phyloP scores from a whole-genome alignment of 345 rosid genomes.

The Lepidium africanum region DNA sequence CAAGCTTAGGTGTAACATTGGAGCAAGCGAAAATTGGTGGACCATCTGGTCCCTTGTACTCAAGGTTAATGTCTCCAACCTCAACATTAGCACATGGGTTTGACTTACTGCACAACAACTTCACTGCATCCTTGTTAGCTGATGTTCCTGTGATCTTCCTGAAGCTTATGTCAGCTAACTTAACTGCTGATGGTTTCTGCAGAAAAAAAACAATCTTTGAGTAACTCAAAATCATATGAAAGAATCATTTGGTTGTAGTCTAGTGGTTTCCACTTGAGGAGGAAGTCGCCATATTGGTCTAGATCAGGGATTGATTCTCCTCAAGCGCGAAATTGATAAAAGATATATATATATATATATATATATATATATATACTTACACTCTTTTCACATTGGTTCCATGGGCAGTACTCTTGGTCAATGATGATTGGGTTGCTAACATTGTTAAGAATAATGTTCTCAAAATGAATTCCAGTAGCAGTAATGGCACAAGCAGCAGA shows the following conservation, averaged over 20 bases:
- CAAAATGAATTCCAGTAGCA: slow-evolving; percentile 26
- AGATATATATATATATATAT: too few relatives aligned
- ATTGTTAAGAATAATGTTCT: slow-evolving; percentile 21
- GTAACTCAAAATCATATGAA: neutral
- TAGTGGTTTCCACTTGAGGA: too few relatives aligned
- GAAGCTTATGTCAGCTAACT: slow-evolving; percentile 40
- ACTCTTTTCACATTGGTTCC: slow-evolving; percentile 15
- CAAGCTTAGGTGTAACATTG: slow-evolving; percentile 31
- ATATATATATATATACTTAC: neutral
- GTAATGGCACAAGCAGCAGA: slow-evolving; percentile 3
- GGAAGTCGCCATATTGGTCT: too few relatives aligned
- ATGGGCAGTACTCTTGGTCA: slow-evolving; percentile 41
- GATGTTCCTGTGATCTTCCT: slow-evolving; percentile 45
- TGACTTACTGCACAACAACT: slow-evolving; percentile 41
- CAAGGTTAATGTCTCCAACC: slow-evolving; percentile 30
- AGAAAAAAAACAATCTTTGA: neutral
- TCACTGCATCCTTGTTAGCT: slow-evolving; percentile 31
- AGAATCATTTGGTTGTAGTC: too few relatives aligned
- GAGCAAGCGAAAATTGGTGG: slow-evolving; percentile 27
- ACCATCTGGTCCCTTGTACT: slow-evolving; percentile 30
- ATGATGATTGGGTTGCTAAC: slow-evolving; percentile 35
- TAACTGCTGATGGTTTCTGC: slow-evolving; percentile 39
- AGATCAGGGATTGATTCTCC: too few relatives aligned
- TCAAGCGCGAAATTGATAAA: too few relatives aligned
- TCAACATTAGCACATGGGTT: slow-evolving; percentile 35